Evolutionary conservation across 2,329 filamentous ascomycete species (phyloP).

Genomic region (Penicillium sclerotigenum): DNA sequence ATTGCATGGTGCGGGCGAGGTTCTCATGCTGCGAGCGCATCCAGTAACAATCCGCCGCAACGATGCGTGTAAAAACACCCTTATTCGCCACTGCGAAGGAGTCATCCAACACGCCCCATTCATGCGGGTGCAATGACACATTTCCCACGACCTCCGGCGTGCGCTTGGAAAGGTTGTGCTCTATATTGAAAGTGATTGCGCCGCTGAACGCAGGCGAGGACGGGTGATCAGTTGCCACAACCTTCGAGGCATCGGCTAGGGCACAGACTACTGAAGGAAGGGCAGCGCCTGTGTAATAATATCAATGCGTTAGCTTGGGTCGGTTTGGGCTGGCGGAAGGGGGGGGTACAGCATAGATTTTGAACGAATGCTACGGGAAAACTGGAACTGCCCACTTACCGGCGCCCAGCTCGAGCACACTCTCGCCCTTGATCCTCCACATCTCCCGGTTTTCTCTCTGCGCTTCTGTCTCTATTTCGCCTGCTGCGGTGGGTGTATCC

Average conservation of each 20-base stretch:
- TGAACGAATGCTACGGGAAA: neutral
- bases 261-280: slow-evolving; percentile 41
- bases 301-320: neutral
- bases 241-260: slow-evolving; percentile 36
- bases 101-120: slow-evolving; percentile 50
- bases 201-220: slow-evolving; percentile 41
- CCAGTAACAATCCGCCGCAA: slow-evolving; percentile 62
- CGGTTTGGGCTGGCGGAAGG: neutral
- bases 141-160: neutral
- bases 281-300: slow-evolving; percentile 33
- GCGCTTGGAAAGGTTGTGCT: slow-evolving; percentile 42
- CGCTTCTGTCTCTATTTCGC: slow-evolving; percentile 10
- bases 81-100: slow-evolving; percentile 40
- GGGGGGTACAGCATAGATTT: neutral
- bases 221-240: slow-evolving; percentile 53
- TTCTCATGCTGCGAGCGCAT: slow-evolving; percentile 57
- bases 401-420: slow-evolving; percentile 58
- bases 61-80: slow-evolving; percentile 51
- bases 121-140: slow-evolving; percentile 49
- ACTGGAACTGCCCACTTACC: slow-evolving; percentile 47
- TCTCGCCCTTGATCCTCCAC: slow-evolving; percentile 49
- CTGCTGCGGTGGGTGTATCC: slow-evolving; percentile 7
- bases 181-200: slow-evolving; percentile 48
- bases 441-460: slow-evolving; percentile 18
- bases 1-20: slow-evolving; percentile 53